Evolutionary conservation across 2,329 filamentous ascomycete species (phyloP), one percentile per base, ranked within the genome.

Genomic region (Ascochyta lentis): DNA sequence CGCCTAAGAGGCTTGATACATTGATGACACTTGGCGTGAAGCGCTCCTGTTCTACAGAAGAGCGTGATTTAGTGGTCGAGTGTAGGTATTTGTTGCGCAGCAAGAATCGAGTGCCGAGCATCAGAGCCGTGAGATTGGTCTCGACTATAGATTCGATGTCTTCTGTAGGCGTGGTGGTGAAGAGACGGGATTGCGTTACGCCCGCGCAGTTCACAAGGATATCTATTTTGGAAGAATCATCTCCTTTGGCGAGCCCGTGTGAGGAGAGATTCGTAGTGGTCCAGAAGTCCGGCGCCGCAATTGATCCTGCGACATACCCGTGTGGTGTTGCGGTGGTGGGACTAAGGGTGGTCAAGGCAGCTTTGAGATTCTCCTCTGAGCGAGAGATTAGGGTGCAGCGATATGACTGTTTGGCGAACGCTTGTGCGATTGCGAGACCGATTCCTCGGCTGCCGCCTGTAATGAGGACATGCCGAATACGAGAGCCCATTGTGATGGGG

Each of bases 181-280:
- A 81, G 1, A 91, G 78, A 0, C 81, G 84, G 12, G 81, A 82
- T 63, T 92, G 86, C 0, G 88, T 81, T 22, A 92, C 80, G 9
- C 92, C 92, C 0, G 92, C 92, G 24, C 90, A 89, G 69, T 96
- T 96, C 60, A 96, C 83, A 1, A 96, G 83, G 27, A 94, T 66
- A 34, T 75, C 70, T 12, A 74, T 64, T 6, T 50, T 58, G 3
- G 56, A 58, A 5, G 39, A 22, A 7, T 58, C 48, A 9, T 51
- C 49, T 3, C 45, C 29, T 5, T 53, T 47, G 29, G 27, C 29
- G 6, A 47, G 29, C 6, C 42, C 43, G 4, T 54, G 39, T 12
- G 45, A 53, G 35, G 55, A 56, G 3, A 63, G 53, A 4, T 43
- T 35, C 13, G 45, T 59, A 45, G 41, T 49, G 22, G 48, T 55